Evolutionary conservation across 495 filamentous ascomycete genomes (phyloP).

Genomic region (Parathielavia hyrcaniae): DNA sequence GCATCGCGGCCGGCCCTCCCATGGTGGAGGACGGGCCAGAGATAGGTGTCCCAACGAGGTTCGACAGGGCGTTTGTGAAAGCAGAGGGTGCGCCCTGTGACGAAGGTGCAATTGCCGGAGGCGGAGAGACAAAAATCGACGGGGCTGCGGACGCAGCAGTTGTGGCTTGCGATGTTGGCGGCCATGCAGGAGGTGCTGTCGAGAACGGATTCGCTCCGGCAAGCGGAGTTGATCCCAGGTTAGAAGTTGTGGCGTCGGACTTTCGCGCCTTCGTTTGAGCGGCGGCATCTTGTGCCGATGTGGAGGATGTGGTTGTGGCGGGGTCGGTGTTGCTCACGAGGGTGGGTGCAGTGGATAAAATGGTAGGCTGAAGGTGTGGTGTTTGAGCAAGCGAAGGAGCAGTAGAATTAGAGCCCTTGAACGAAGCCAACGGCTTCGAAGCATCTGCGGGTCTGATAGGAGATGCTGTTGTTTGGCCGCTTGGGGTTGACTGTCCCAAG

Average conservation of each 20-base stretch:
- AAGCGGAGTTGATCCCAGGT: background rate
- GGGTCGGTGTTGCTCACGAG: background rate
- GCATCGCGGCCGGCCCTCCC: background rate
- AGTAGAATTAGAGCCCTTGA: background rate
- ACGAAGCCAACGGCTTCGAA: constrained; percentile 2
- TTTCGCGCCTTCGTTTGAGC: background rate
- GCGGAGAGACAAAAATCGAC: constrained; percentile 11
- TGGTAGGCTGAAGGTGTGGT: background rate
- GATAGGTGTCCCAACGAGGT: constrained; percentile 4
- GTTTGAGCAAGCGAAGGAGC: background rate
- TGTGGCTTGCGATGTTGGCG: background rate
- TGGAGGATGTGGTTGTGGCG: background rate
- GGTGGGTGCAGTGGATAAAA: background rate
- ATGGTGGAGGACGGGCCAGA: background rate
- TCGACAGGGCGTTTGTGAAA: background rate
- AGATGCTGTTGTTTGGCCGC: constrained; percentile 4
- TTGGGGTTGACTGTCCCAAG: background rate
- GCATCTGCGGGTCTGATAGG: constrained; percentile 4
- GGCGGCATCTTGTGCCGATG: background rate
- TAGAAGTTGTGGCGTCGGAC: background rate
- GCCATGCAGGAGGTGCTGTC: background rate
- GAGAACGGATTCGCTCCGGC: background rate
- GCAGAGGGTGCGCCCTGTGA: background rate
- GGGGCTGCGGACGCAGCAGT: constrained; percentile 2
- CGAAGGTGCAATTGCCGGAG: background rate